Evolutionary conservation across 2,329 filamentous ascomycete genomes (phyloP), one percentile per base, ranked within the genome.

Genomic region (Byssothecium circinans): DNA sequence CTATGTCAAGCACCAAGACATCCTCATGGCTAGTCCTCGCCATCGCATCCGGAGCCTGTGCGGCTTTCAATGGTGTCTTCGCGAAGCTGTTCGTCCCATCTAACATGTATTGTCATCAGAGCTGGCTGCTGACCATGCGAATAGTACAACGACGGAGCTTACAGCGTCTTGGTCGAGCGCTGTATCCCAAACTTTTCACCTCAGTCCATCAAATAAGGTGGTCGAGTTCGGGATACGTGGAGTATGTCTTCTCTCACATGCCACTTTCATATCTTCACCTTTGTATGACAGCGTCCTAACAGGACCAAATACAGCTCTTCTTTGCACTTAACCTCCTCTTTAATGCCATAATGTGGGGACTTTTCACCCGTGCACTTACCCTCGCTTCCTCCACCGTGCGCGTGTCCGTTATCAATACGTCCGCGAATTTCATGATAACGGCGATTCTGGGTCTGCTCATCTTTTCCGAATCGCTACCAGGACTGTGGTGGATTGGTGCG

Each of bases 271-370:
- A 18, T 20, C 17, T 33, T 6, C n/a, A 17, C 41, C n/a, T 12
- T 39, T n/a, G n/a, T n/a, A n/a, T n/a, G n/a, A n/a, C n/a, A n/a
- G n/a, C n/a, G n/a, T n/a, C n/a, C n/a, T n/a, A n/a, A 39, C 8
- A 27, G 17, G 29, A 18, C 38, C 18, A 38, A 19, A 23, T 3
- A 1, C 56, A 89, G 86, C 72, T 80, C 34, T 91, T 91, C 76
- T 91, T 92, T 62, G 80, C 75, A 1, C 78, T 91, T 11, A 92
- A 91, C 61, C 77, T 91, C 36, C 69, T 80, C 42, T 91, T 90
- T 71, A 90, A 91, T 62, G 86, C 82, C 43, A 76, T 89, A 71
- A 92, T 92, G 88, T 92, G 88, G 88, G 84, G 86, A 0, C 80
- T 92, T 39, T 92, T 91, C 74, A 92, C 88, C 6, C 81, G 83